Evolutionary conservation across 1,284 basidiomycete species (phyloP).

Genomic region (Leccinum angustisporum): DNA sequence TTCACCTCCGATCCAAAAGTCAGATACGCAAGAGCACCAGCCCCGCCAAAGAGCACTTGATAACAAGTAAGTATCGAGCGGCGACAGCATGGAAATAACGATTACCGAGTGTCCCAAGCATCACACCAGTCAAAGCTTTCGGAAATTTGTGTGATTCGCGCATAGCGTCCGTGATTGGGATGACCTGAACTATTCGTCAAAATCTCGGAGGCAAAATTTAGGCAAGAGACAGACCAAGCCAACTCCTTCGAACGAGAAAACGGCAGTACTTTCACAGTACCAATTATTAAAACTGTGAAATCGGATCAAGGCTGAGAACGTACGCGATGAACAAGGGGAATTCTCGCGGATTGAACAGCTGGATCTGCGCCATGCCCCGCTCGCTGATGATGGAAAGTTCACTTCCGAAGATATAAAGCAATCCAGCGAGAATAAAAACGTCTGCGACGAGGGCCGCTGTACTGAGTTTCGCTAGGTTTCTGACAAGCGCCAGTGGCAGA

Average conservation of each 20-base stretch:
- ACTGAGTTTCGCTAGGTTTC: constrained; percentile 91
- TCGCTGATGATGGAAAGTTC: constrained; percentile 69
- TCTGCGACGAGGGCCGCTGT: constrained; percentile 93
- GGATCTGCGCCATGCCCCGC: constrained; percentile 79
- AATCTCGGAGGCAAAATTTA: neutral
- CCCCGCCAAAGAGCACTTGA: constrained; percentile 82
- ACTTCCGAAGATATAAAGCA: constrained; percentile 83
- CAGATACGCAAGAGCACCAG: constrained; percentile 87
- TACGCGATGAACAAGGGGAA: constrained; percentile 93
- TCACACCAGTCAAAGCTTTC: constrained; percentile 83
- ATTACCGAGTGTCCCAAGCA: constrained; percentile 76
- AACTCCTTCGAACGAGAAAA: constrained; percentile 98
- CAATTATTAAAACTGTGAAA: constrained; percentile 4
- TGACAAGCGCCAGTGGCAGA: constrained; percentile 81
- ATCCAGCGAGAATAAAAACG: constrained; percentile 90
- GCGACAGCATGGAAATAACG: constrained; percentile 6
- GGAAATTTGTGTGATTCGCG: constrained; percentile 93
- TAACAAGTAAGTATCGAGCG: constrained; percentile 13
- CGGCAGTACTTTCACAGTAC: constrained; percentile 71
- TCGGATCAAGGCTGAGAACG: constrained; percentile 25
- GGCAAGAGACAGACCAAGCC: constrained; percentile 67
- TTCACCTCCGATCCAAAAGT: constrained; percentile 89
- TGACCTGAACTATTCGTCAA: constrained; percentile 50
- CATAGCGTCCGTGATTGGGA: constrained; percentile 98
- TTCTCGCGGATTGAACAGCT: constrained; percentile 85